Evolutionary conservation across 768 basidiomycete genomes (phyloP).

Genomic region (Agrocybe pediades): DNA sequence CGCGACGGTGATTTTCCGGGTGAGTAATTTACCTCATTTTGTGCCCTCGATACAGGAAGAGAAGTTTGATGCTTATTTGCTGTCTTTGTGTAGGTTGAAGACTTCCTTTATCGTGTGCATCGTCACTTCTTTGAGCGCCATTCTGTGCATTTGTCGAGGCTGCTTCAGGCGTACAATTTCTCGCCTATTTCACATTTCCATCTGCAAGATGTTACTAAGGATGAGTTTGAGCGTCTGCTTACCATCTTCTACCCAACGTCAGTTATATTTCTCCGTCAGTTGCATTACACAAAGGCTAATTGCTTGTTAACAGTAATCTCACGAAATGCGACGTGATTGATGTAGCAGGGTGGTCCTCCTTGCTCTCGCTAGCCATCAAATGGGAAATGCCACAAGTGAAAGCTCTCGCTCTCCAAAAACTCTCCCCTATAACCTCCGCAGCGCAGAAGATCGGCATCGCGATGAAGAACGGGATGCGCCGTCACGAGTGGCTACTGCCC

Average conservation of each 20-base stretch:
- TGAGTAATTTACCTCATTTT: constrained; percentile 3
- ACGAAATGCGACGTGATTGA: constrained; percentile 29
- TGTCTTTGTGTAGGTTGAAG: constrained; percentile 19
- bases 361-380: constrained; percentile 31
- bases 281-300: too few species aligned
- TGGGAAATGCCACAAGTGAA: constrained; percentile 31
- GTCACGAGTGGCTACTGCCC: constrained; percentile 34
- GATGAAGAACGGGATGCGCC: constrained; percentile 22
- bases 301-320: constrained; percentile 25
- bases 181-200: constrained; percentile 15
- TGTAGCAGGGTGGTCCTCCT: constrained; percentile 37
- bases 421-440: constrained; percentile 23
- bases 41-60: background rate
- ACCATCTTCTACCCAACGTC: constrained; percentile 36
- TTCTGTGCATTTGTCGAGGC: constrained; percentile 21
- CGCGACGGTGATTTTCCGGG: constrained; percentile 20
- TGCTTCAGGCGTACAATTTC: constrained; percentile 12
- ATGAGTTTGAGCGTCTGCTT: constrained; percentile 33
- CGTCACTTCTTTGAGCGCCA: constrained; percentile 29
- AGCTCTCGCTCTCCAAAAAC: constrained; percentile 32
- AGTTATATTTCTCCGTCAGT: constrained; percentile 12
- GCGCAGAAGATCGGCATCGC: constrained; percentile 36
- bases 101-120: constrained; percentile 24
- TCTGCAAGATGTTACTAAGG: constrained; percentile 38
- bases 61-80: background rate